Conservation (phyloP, 768 basidiomycete species). For the Pluteus cervinus region DNA sequence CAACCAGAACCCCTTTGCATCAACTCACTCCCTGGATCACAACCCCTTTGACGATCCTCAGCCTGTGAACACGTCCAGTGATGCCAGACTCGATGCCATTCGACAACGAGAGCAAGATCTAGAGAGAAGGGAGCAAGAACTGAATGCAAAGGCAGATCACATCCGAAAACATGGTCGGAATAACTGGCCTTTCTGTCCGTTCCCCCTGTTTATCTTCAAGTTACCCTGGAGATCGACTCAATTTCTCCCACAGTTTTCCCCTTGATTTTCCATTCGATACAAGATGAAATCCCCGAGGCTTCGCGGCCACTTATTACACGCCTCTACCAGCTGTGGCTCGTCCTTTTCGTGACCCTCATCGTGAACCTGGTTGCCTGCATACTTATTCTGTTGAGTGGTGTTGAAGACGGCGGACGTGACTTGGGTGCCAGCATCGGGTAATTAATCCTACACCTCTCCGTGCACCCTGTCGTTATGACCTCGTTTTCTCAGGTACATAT, state of each 20-base stretch:
- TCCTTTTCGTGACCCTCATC: slow-evolving; percentile 74
- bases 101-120: slow-evolving; percentile 78
- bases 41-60: slow-evolving; percentile 89
- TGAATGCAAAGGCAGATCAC: slow-evolving; percentile 61
- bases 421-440: slow-evolving; percentile 80
- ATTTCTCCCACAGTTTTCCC: slow-evolving; percentile 71
- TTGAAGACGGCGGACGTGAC: slow-evolving; percentile 69
- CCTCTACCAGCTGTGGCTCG: slow-evolving; percentile 91
- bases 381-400: slow-evolving; percentile 74
- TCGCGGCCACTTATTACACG: slow-evolving; percentile 77
- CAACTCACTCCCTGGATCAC: slow-evolving; percentile 75
- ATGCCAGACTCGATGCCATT: slow-evolving; percentile 56
- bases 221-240: slow-evolving; percentile 12
- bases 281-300: slow-evolving; percentile 81
- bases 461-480: too few species aligned
- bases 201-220: slow-evolving; percentile 7
- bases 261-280: slow-evolving; percentile 89
- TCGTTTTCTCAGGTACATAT: slow-evolving; percentile 73
- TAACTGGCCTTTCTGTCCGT: slow-evolving; percentile 91
- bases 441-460: slow-evolving; percentile 29
- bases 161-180: slow-evolving; percentile 74
- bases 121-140: slow-evolving; percentile 70
- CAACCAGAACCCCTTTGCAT: slow-evolving; percentile 78
- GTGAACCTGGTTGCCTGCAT: slow-evolving; percentile 91
- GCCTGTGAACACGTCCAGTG: slow-evolving; percentile 24